Base-by-base conservation (phyloP, 495 filamentous ascomycete genomes). In the Aeminium ludgeri region DNA sequence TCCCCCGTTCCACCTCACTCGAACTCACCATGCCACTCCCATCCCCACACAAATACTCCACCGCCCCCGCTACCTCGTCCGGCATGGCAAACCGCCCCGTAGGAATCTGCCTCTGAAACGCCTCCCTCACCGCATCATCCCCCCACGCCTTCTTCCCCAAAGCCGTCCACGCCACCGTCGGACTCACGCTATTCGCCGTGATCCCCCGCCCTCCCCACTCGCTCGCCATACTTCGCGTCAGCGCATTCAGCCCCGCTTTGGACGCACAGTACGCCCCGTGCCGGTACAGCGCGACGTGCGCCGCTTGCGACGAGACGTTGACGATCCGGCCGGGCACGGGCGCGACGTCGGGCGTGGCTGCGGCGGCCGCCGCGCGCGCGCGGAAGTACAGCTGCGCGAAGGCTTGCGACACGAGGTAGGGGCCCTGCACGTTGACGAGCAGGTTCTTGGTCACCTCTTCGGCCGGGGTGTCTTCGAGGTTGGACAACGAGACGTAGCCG, bases 81-180 rank as follows among this genome's bases (percentile, higher is more conserved):
- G 48, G 48, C 20, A 42, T 38, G 1, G 43, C 43, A 28, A 50
- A 46, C n/a, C 18, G 18, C 1, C 48, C 48, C 5, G 48, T 50
- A 2, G 48, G 48, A 1, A 50, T 32, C 16, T 33, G 12, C 6
- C 32, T 23, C 34, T 33, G 34, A 30, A 42, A 46, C 28, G 23
- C 38, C 18, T 46, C 48, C 29, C 43, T 37, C 12, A 20, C 31
- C 28, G 33, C 20, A 29, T 16, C 10, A 20, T 50, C 48, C 11
- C 17, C 34, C 48, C 48, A 50, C 7, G 48, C 48, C 19, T 50
- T 46, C 40, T 45, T 46, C 3, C 48, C 48, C 33, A 50, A 13
- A 8, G 28, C 43, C 34, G 48, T 50, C 48, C 43, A 46, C 23
- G 43, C 43, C 74, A 36, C 80, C 78, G 36, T 91, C 62, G 30